phyloP scores from a whole-genome alignment of 305 asterid species.

The Fraxinus baroniana region DNA sequence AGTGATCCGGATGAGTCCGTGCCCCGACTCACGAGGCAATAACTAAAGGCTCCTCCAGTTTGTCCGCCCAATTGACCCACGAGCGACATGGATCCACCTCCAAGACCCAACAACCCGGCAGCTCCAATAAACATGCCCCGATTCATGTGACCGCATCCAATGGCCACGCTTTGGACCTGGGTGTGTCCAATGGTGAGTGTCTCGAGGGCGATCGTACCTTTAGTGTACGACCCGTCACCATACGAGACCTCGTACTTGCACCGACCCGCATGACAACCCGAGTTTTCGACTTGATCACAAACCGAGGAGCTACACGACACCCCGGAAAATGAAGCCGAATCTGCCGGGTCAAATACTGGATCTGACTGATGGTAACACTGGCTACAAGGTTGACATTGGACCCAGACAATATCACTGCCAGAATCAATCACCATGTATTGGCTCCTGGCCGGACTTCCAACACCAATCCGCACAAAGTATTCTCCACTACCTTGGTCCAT shows the following conservation, averaged over 20 bases:
- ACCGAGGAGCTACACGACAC: constrained; percentile 61
- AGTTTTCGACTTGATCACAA: constrained; percentile 60
- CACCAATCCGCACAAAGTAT: constrained; percentile 79
- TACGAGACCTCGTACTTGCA: constrained; percentile 76
- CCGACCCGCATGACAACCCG: constrained; percentile 78
- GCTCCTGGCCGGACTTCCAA: constrained; percentile 78
- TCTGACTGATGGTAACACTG: constrained; percentile 85
- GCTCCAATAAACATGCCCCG: constrained; percentile 86
- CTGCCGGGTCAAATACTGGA: constrained; percentile 84
- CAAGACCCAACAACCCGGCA: constrained; percentile 78
- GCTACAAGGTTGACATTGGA: constrained; percentile 82
- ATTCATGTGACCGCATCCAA: constrained; percentile 80
- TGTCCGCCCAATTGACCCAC: constrained; percentile 81
- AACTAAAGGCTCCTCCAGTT: constrained; percentile 73
- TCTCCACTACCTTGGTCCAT: constrained; percentile 91
- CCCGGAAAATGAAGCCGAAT: constrained; percentile 63
- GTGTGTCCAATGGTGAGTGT: constrained; percentile 62
- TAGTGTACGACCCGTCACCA: constrained; percentile 83
- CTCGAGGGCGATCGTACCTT: constrained; percentile 71
- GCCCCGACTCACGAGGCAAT: constrained; percentile 82
- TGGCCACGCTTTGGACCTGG: constrained; percentile 56
- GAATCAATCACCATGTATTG: constrained; percentile 88
- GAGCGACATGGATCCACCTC: constrained; percentile 82
- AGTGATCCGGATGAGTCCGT: constrained; percentile 59
- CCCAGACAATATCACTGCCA: constrained; percentile 94